A percentile compares a stretch with the other conserved stretches of the same genome.
Evolutionary conservation across 768 basidiomycete species (phyloP).

Genomic region (Saitozyma podzolica): DNA sequence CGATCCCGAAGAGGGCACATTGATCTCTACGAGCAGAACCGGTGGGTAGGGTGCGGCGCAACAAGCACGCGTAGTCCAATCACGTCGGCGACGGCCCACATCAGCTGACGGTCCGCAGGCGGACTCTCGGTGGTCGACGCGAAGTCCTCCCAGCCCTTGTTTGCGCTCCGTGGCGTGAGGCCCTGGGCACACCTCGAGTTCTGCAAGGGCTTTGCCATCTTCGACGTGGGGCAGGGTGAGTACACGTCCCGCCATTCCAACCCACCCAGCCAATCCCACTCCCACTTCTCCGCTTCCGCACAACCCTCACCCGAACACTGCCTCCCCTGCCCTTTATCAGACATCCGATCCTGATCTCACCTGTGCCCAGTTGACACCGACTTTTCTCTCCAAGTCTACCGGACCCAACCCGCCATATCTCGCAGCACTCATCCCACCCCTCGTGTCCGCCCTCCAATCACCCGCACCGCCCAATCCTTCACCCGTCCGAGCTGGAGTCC

Average conservation of each 20-base stretch:
- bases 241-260: not conserved
- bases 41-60: conserved; percentile 19
- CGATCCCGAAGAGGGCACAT: conserved; percentile 24
- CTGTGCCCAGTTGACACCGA: conserved; percentile 7
- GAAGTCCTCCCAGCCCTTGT: conserved; percentile 15
- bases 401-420: conserved; percentile 27
- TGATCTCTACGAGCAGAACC: conserved; percentile 20
- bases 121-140: conserved; percentile 29
- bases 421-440: conserved; percentile 10
- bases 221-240: conserved; percentile 31
- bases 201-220: conserved; percentile 33
- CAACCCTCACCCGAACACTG: no score
- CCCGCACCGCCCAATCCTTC: not conserved
- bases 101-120: conserved; percentile 8
- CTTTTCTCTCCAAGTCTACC: conserved; percentile 28
- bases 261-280: not conserved
- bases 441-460: not conserved
- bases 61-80: no score
- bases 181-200: conserved; percentile 38
- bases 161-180: conserved; percentile 14
- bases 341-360: not conserved
- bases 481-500: not conserved
- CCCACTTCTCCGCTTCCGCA: not conserved
- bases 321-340: no score
- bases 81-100: no score